phyloP scores from a whole-genome alignment of 2,329 filamentous ascomycete genomes.

The Septoria linicola region DNA sequence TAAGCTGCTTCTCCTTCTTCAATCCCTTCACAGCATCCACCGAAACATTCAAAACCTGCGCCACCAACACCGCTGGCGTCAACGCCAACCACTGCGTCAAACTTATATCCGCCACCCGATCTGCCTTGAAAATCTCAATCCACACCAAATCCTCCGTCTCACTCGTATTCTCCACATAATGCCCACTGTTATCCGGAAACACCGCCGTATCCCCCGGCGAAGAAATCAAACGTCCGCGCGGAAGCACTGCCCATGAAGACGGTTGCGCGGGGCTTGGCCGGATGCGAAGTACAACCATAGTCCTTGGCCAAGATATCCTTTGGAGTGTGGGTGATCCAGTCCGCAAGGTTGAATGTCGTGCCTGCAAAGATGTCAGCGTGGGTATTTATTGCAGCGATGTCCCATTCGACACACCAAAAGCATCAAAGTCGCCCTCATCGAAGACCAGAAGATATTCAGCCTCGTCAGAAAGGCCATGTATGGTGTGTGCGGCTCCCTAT shows the following conservation, averaged over 20 bases:
- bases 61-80: slow-evolving; percentile 62
- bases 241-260: slow-evolving; percentile 60
- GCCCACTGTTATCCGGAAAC: slow-evolving; percentile 33
- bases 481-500: slow-evolving; percentile 53
- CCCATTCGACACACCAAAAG: too few relatives aligned
- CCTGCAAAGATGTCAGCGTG: too few relatives aligned
- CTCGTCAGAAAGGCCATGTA: slow-evolving; percentile 64
- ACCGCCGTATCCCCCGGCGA: slow-evolving; percentile 55
- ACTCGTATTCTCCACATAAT: slow-evolving; percentile 69
- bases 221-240: slow-evolving; percentile 66
- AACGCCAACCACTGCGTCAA: slow-evolving; percentile 69
- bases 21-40: slow-evolving; percentile 13
- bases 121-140: slow-evolving; percentile 69
- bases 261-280: slow-evolving; percentile 59
- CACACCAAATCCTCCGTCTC: slow-evolving; percentile 63
- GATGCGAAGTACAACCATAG: slow-evolving; percentile 66
- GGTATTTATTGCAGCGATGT: too few relatives aligned
- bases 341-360: slow-evolving; percentile 66
- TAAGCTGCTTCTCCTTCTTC: slow-evolving; percentile 28
- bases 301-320: slow-evolving; percentile 65
- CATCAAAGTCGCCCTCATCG: slow-evolving; percentile 57
- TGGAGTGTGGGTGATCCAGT: slow-evolving; percentile 68
- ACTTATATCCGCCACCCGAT: slow-evolving; percentile 65
- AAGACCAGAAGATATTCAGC: slow-evolving; percentile 59
- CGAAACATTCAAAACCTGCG: slow-evolving; percentile 19